A percentile compares a stretch with the other conserved stretches of the same genome.
These are phyloP conservation scores for Wallacemonas sp. DNA, from an alignment of 208 protist genomes.

Conservation along the genomic window DNA sequence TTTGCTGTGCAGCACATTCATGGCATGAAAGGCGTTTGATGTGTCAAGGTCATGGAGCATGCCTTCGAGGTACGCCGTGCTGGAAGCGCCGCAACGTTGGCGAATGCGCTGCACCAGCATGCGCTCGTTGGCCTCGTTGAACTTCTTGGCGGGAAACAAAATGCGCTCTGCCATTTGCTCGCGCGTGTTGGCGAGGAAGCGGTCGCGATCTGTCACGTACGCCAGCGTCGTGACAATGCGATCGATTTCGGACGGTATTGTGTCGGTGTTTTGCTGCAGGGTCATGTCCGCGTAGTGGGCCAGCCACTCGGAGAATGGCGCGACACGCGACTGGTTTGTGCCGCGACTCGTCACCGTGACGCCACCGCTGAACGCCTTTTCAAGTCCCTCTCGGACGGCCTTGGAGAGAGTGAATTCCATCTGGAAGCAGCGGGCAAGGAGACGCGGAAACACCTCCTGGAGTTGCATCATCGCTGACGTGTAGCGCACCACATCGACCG, in stretches of 20 bases:
- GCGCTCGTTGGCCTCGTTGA: conserved; percentile 68
- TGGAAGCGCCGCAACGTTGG: conserved; percentile 66
- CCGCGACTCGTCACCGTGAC: conserved; percentile 36
- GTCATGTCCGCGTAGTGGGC: conserved; percentile 76
- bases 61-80: conserved; percentile 80
- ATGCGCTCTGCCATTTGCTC: conserved; percentile 85
- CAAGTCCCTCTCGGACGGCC: conserved; percentile 74
- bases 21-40: conserved; percentile 46
- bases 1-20: conserved; percentile 38
- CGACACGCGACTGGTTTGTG: conserved; percentile 18
- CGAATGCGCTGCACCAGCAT: conserved; percentile 68
- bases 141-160: conserved; percentile 58
- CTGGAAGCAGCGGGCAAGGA: conserved; percentile 67
- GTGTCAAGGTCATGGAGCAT: conserved; percentile 85
- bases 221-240: conserved; percentile 57
- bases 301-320: conserved; percentile 78
- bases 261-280: conserved; percentile 47
- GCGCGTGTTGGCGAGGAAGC: conserved; percentile 68
- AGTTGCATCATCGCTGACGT: conserved; percentile 73
- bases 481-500: conserved; percentile 59
- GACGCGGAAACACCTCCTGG: conserved; percentile 65
- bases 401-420: conserved; percentile 60
- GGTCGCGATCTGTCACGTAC: conserved; percentile 78
- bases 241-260: conserved; percentile 55
- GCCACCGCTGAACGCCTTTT: conserved; percentile 59